Conservation (phyloP, 2,329 filamentous ascomycete genomes). For the Cordyceps tenuipes region DNA sequence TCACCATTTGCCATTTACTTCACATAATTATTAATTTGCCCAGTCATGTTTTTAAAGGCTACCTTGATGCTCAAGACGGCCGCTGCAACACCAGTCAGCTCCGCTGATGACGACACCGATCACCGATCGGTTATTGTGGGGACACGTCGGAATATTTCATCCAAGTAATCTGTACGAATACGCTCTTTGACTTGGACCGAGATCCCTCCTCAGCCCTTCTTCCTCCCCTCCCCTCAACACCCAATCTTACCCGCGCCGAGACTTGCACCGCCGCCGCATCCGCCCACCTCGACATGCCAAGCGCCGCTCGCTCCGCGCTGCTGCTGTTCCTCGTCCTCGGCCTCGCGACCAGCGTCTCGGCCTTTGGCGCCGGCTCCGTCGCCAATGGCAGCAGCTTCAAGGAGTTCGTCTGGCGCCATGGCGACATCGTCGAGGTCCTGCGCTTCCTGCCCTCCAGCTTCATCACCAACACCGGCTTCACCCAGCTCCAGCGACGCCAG, state of each 20-base stretch:
- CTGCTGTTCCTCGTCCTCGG: conserved; percentile 19
- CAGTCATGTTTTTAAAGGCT: no score
- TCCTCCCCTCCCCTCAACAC: neutral
- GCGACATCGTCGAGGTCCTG: conserved; percentile 31
- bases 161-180: neutral
- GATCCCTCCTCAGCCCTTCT: neutral
- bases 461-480: conserved; percentile 30
- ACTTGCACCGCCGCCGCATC: neutral
- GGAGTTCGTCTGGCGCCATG: conserved; percentile 33
- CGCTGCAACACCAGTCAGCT: no score
- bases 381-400: conserved; percentile 30
- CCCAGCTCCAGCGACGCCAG: conserved; percentile 28
- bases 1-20: no score
- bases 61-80: no score
- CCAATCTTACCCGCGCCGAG: neutral
- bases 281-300: neutral
- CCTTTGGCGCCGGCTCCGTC: conserved; percentile 32
- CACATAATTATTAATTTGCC: no score
- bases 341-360: conserved; percentile 23
- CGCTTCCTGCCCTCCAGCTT: conserved; percentile 29
- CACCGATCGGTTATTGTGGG: neutral
- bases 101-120: no score
- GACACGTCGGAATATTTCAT: neutral
- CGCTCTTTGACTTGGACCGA: no score
- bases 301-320: neutral